Evolutionary conservation across 345 rosid genomes (phyloP).

Genomic region (Combretum micranthum): DNA sequence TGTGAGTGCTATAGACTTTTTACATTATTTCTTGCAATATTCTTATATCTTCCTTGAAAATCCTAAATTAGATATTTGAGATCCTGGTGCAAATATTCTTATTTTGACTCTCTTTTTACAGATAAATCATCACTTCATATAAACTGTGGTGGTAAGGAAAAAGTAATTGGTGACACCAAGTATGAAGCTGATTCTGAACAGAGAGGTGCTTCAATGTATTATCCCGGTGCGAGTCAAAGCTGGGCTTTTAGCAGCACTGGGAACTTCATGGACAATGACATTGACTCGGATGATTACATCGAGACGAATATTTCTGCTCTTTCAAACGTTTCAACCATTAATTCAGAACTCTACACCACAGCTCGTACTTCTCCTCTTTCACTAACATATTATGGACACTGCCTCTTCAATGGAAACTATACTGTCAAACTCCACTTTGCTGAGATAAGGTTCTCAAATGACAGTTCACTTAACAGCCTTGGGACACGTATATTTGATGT

Average conservation of each 20-base stretch:
- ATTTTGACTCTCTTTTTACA: constrained; percentile 12
- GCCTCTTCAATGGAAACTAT: constrained; percentile 73
- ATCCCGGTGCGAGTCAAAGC: constrained; percentile 16
- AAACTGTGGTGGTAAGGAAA: constrained; percentile 74
- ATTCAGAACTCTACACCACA: constrained; percentile 40
- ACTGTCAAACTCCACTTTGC: constrained; percentile 79
- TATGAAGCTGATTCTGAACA: constrained; percentile 51
- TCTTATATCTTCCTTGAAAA: too few relatives aligned
- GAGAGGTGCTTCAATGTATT: constrained; percentile 74
- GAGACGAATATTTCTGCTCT: constrained; percentile 45
- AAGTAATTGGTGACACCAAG: constrained; percentile 17
- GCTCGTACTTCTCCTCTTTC: constrained; percentile 74
- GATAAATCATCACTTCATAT: constrained; percentile 48
- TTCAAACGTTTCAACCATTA: constrained; percentile 30
- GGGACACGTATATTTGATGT: constrained; percentile 79
- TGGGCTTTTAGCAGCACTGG: constrained; percentile 95
- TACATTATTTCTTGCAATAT: not conserved
- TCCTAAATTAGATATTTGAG: too few relatives aligned
- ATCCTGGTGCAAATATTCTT: not conserved
- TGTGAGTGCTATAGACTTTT: constrained; percentile 29
- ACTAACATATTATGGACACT: constrained; percentile 75
- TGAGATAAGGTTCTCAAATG: constrained; percentile 61
- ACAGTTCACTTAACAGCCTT: constrained; percentile 41
- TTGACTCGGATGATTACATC: constrained; percentile 47
- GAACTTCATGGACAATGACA: constrained; percentile 71